Evolutionary conservation across 352 stramenopile species (phyloP).

Genomic region (Phytophthora podocarpi): DNA sequence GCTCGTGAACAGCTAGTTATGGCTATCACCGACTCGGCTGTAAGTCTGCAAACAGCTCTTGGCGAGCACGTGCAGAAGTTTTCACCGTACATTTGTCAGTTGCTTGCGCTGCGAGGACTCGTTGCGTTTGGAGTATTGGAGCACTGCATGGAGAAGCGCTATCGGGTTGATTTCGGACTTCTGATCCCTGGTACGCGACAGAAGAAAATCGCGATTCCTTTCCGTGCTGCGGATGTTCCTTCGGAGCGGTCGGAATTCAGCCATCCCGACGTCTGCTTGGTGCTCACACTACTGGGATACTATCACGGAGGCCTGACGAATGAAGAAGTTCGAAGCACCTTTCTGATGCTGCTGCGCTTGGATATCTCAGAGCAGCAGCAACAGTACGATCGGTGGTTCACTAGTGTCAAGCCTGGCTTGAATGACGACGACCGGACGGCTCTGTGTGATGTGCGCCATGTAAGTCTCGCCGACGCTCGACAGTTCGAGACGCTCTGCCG

Average conservation of each 20-base stretch:
- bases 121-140: constrained; percentile 80
- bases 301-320: constrained; percentile 76
- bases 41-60: constrained; percentile 34
- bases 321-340: constrained; percentile 52
- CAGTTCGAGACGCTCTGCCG: constrained; percentile 65
- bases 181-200: constrained; percentile 33
- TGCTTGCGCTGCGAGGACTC: constrained; percentile 77
- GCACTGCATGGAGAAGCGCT: constrained; percentile 86
- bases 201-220: constrained; percentile 88
- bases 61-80: constrained; percentile 17
- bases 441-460: constrained; percentile 62
- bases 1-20: constrained; percentile 31
- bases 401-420: constrained; percentile 28
- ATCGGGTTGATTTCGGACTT: constrained; percentile 84
- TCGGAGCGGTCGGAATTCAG: constrained; percentile 87
- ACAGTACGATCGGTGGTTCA: constrained; percentile 78
- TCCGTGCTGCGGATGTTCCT: constrained; percentile 83
- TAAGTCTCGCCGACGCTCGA: constrained; percentile 74
- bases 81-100: constrained; percentile 28
- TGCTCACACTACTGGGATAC: constrained; percentile 84
- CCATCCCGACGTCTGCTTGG: constrained; percentile 86
- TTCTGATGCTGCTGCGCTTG: constrained; percentile 65
- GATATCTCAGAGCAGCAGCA: constrained; percentile 63
- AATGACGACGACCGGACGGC: constrained; percentile 21
- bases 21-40: constrained; percentile 40